Percentiles rank a stretch among this genome's conserved stretches.
Evolutionary conservation across 2,329 filamentous ascomycete species (phyloP).

Genomic region (Penicillium italicum): DNA sequence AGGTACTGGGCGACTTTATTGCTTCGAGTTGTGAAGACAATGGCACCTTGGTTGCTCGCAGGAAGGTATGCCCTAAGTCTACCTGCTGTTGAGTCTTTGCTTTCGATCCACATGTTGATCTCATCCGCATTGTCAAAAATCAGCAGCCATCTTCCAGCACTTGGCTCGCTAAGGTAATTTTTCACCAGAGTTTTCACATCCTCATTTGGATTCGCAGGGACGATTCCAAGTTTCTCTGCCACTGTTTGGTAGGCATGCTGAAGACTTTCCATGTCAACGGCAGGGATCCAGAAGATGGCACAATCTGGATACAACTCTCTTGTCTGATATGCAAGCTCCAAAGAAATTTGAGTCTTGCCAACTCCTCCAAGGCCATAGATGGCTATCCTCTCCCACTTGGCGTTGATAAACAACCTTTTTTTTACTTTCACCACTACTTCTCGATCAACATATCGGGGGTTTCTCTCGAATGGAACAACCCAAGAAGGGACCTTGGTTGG

Average conservation of each 20-base stretch:
- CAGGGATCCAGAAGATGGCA: conserved; percentile 31
- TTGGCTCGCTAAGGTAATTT: conserved; percentile 12
- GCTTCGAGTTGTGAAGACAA: conserved; percentile 34
- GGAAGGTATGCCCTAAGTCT: conserved; percentile 16
- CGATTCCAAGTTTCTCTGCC: conserved; percentile 12
- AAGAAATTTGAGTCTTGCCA: conserved; percentile 30
- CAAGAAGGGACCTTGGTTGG: neutral
- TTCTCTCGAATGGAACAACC: conserved; percentile 18
- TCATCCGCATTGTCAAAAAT: conserved; percentile 34
- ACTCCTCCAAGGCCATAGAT: conserved; percentile 19
- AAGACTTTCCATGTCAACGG: conserved; percentile 19
- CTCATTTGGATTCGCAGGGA: neutral
- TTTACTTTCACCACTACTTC: conserved; percentile 10
- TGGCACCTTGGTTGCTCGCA: conserved; percentile 16
- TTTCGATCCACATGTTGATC: conserved; percentile 18
- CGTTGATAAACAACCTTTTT: conserved; percentile 1
- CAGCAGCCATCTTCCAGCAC: conserved; percentile 24
- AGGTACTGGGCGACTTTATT: conserved; percentile 19
- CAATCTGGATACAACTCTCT: conserved; percentile 17
- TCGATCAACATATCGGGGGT: conserved; percentile 18
- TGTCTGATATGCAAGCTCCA: conserved; percentile 26
- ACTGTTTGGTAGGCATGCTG: conserved; percentile 25
- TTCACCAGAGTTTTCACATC: conserved; percentile 15
- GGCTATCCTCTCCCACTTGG: conserved; percentile 4
- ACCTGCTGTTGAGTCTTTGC: neutral